Evolutionary conservation across 2,329 filamentous ascomycete species (phyloP), one percentile per base, ranked within the genome.

Genomic region (Mycosphaerelloides madeirae): DNA sequence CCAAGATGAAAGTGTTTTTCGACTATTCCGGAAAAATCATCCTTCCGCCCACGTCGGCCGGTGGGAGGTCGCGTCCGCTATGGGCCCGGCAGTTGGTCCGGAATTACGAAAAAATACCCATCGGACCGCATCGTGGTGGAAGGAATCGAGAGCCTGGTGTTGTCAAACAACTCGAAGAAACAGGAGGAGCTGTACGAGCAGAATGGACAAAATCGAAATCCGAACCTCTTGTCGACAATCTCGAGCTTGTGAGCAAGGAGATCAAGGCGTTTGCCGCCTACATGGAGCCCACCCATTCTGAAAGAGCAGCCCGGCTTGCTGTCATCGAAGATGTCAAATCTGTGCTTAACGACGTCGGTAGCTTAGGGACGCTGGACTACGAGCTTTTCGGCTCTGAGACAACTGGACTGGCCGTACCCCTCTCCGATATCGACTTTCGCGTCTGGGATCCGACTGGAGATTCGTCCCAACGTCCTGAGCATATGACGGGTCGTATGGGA

Each of bases 371-470:
- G 12, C 41, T 29, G 15, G 31, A 22, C 15, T 38, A 46, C 11
- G 66, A 75, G 45, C 48, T 76, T 2, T 75, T 77, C 46, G 79
- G 79, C 14, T 81, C 78, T 7, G 67, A 74, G 44, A 60, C 63
- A 9, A 79, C 72, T 12, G 75, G 76, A 7, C 61, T 81, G 29
- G 71, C 73, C 1, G 57, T 73, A 41, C 68, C 73, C 20, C 66
- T 68, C 31, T 83, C 80, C 6, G 75, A 77, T 58, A 65, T 83
- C 11, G 75, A 82, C 55, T 48, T 74, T 67, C 61, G 69, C 62
- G 39, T 67, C 65, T 51, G 50, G 51, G n/a, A 53, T 65, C 14
- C 44, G 50, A 19, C 37, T 42, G 29, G n/a, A 13, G 8, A 14
- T 34, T n/a, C 40, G 28, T 19, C 55, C 49, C 28, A 6, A n/a